phyloP scores from a whole-genome alignment of 108 stramenopile species.

The Schizochytrium sp. region DNA sequence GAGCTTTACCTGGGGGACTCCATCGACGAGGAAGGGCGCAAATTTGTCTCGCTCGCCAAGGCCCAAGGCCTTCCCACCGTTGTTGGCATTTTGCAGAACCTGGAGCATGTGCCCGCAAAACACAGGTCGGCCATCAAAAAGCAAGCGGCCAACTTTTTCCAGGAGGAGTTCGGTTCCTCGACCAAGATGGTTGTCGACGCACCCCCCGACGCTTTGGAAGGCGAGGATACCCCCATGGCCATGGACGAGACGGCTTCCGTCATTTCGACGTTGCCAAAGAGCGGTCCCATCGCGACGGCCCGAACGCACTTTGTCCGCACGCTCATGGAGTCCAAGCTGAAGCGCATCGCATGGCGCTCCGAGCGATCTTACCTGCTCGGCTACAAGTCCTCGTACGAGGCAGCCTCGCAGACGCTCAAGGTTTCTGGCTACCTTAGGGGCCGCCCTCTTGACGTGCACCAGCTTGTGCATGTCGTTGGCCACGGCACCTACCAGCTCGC shows the following conservation, averaged over 20 bases:
- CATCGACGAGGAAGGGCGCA: slow-evolving; percentile 44
- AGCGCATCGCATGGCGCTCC: slow-evolving; percentile 45
- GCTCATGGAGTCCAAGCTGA: slow-evolving; percentile 40
- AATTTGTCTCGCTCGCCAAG: slow-evolving; percentile 74
- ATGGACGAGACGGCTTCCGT: slow-evolving; percentile 23
- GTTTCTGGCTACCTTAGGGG: slow-evolving; percentile 85
- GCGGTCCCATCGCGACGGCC: slow-evolving; percentile 13
- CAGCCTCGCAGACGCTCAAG: slow-evolving; percentile 44
- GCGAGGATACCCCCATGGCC: slow-evolving; percentile 34
- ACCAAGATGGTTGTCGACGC: background rate
- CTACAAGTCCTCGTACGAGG: slow-evolving; percentile 47
- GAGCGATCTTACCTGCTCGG: slow-evolving; percentile 61
- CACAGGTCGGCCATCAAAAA: slow-evolving; percentile 20
- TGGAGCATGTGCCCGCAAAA: slow-evolving; percentile 29
- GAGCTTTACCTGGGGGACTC: background rate
- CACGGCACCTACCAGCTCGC: slow-evolving; percentile 77
- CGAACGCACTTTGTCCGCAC: slow-evolving; percentile 45
- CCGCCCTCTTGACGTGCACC: slow-evolving; percentile 68
- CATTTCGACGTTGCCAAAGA: background rate
- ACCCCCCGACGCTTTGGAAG: slow-evolving; percentile 4
- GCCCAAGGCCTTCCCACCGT: slow-evolving; percentile 83
- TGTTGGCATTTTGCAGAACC: slow-evolving; percentile 61
- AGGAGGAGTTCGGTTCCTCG: slow-evolving; percentile 32
- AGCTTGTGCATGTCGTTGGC: slow-evolving; percentile 73
- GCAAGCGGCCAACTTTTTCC: slow-evolving; percentile 40